Evolutionary conservation across 2,329 filamentous ascomycete species (phyloP), one percentile per base, ranked within the genome.

Genomic region (Drechslerella coelobrocha): DNA sequence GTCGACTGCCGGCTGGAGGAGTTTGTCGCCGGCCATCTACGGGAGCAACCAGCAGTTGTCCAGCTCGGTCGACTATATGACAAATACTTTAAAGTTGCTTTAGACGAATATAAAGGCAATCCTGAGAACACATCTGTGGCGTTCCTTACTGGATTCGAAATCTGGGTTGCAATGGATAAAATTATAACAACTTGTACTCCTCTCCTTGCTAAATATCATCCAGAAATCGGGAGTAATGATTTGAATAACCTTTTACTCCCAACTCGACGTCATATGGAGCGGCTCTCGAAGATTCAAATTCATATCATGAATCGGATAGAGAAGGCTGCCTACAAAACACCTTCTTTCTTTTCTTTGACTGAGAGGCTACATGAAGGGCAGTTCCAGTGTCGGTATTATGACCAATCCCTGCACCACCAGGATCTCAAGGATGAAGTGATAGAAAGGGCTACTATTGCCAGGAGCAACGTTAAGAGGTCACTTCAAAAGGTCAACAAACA

Each of bases 151-250:
- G 73, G 84, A 0, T 73, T 86, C 1, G 84, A 88, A 59, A 75
- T 88, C 0, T 89, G 86, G 86, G 75, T 84, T 6, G 83, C 83
- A 0, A 81, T 82, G 29, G 86, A 89, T 68, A 82, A 78, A 54
- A 78, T 79, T 1, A 81, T 82, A 0, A 77, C 79, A 1, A 12
- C 61, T 0, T 61, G 77, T 0, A 78, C 80, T n/a, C 77, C 80
- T 0, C 68, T 84, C 3, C 74, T 88, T 0, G 6, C 4, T 0
- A 75, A 84, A 0, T 88, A 85, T 68, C 75, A 80, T 5, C 79
- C 82, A 0, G 81, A 81, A 2, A 75, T 88, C 0, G 79, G 80
- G 0, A 9, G 56, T 0, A 45, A 73, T 0, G 59, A 83, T 0
- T 78, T 84, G 2, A 77, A 82, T 23, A 79, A 77, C 1, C 77